These are phyloP conservation scores for Sideroxylon spinosum DNA, from an alignment of 179 eudicot genomes.

Conservation along the genomic window DNA sequence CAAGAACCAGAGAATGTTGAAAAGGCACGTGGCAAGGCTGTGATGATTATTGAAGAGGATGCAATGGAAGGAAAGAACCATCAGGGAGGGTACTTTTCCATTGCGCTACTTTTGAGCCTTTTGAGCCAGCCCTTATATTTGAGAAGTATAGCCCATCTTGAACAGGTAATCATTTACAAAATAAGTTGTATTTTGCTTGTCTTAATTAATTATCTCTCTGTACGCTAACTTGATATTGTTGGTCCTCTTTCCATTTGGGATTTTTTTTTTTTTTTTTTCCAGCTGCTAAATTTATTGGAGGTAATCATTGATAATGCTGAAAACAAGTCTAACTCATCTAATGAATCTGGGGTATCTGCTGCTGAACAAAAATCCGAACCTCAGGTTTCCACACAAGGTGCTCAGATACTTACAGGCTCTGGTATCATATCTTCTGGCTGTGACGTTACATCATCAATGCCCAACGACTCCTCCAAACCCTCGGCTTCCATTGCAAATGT, in stretches of 20 bases:
- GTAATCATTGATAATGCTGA: constrained; percentile 82
- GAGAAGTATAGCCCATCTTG: constrained; percentile 91
- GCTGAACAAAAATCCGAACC: constrained; percentile 47
- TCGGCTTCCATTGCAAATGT: constrained; percentile 46
- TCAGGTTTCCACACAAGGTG: constrained; percentile 40
- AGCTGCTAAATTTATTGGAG: constrained; percentile 84
- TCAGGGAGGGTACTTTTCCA: constrained; percentile 46
- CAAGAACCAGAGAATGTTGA: constrained; percentile 33
- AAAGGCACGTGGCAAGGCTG: constrained; percentile 58
- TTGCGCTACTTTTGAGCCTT: constrained; percentile 78
- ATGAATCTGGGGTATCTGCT: constrained; percentile 46
- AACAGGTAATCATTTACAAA: constrained; percentile 53
- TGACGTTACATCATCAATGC: constrained; percentile 31
- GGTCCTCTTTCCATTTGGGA: constrained; percentile 5
- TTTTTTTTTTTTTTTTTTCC: constrained; percentile 11
- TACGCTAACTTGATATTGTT: constrained; percentile 1
- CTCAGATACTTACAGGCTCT: constrained; percentile 41
- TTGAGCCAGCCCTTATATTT: constrained; percentile 82
- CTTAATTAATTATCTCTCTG: not conserved
- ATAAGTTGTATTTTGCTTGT: not conserved
- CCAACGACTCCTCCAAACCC: constrained; percentile 43
- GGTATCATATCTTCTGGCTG: constrained; percentile 32
- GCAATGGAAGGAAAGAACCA: constrained; percentile 18
- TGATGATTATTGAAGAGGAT: constrained; percentile 55
- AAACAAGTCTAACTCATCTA: constrained; percentile 49